Conservation (phyloP, 345 rosid genomes). For the Murraya koenigii region DNA sequence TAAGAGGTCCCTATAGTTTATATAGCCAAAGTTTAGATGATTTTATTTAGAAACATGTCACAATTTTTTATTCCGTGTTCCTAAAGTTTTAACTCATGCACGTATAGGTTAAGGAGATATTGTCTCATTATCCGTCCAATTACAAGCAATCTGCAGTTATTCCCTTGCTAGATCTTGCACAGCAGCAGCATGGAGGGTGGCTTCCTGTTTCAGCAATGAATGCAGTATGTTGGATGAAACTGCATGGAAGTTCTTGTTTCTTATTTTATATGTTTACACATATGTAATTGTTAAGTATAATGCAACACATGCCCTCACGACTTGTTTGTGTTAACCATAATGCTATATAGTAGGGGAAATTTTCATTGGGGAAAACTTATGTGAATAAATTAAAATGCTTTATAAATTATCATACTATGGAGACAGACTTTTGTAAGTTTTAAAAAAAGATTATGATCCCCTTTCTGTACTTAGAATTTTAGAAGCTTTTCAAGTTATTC, state of each 20-base stretch:
- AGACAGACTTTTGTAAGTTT: background rate
- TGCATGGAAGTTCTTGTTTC: background rate
- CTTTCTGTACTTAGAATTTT: background rate
- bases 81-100: background rate
- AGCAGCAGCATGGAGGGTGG: constrained; percentile 99
- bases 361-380: background rate
- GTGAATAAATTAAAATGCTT: too few species aligned
- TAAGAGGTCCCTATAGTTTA: background rate
- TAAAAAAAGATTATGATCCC: background rate
- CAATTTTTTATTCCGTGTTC: background rate
- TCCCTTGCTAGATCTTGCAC: constrained; percentile 97
- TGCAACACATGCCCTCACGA: background rate
- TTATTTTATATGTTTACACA: background rate
- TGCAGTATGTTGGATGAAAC: constrained; percentile 48
- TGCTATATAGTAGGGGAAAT: background rate
- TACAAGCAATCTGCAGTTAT: constrained; percentile 99
- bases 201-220: constrained; percentile 99
- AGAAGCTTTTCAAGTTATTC: background rate
- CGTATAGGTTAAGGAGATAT: constrained; percentile 76
- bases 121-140: constrained; percentile 94
- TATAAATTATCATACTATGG: background rate
- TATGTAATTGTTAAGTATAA: background rate
- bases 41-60: background rate
- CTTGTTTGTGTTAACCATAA: background rate
- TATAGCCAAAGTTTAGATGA: background rate